phyloP scores from a whole-genome alignment of 1,284 basidiomycete genomes.

The Cryptococcus maquisensis region DNA sequence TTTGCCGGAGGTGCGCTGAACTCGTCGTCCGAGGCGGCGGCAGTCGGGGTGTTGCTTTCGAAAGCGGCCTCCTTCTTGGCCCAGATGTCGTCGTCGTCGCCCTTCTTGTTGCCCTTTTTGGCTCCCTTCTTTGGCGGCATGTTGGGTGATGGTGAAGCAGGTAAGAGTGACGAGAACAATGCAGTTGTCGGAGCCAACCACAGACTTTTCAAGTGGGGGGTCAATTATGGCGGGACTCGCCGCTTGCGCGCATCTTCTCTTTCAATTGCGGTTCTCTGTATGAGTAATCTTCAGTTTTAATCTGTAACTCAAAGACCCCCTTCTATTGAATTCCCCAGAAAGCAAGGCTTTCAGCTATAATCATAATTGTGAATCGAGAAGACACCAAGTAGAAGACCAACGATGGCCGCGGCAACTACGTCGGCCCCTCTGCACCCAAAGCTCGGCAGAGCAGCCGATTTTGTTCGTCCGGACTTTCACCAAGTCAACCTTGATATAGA shows the following conservation, averaged over 20 bases:
- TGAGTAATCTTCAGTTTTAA: too few species aligned
- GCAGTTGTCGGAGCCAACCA: neutral
- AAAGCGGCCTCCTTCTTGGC: constrained; percentile 42
- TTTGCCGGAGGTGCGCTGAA: constrained; percentile 57
- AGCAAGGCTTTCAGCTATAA: too few species aligned
- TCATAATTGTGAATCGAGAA: too few species aligned
- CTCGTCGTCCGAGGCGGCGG: constrained; percentile 47
- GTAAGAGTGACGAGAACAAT: neutral
- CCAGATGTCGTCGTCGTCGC: constrained; percentile 77
- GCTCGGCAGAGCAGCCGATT: constrained; percentile 54
- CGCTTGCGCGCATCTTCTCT: too few species aligned
- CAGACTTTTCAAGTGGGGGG: too few species aligned
- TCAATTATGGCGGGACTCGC: too few species aligned
- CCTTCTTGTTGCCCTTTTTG: constrained; percentile 75
- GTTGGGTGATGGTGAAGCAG: neutral
- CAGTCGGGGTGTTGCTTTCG: constrained; percentile 5
- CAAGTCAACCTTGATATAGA: constrained; percentile 88
- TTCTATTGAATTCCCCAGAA: too few species aligned
- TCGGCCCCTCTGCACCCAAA: constrained; percentile 18
- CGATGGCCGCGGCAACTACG: constrained; percentile 21
- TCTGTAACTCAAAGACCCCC: too few species aligned
- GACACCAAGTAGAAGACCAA: neutral
- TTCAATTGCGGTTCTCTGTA: too few species aligned
- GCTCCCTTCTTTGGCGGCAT: constrained; percentile 88
- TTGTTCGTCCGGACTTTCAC: constrained; percentile 83